Percentiles rank a stretch among this genome's conserved stretches.
Evolutionary conservation across 768 basidiomycete genomes (phyloP).

Genomic region (Boletus sp.): DNA sequence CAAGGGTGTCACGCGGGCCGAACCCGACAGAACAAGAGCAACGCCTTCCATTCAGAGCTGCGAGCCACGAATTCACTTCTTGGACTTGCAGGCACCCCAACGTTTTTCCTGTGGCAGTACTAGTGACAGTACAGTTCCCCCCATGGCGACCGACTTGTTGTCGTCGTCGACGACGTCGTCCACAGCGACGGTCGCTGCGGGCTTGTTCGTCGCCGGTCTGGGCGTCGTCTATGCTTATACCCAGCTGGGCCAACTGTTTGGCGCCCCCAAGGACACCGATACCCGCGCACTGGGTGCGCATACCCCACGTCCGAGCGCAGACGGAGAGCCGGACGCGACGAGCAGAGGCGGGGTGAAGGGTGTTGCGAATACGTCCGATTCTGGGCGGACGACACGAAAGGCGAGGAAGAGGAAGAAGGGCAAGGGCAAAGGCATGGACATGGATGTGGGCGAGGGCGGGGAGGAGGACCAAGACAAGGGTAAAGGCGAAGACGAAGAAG

Average conservation of each 20-base stretch:
- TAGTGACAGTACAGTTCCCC: conserved; percentile 21
- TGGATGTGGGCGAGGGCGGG: neutral
- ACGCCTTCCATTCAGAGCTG: too few relatives aligned
- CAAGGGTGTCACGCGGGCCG: neutral
- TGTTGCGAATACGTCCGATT: neutral
- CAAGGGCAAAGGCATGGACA: neutral
- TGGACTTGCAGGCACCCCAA: too few relatives aligned
- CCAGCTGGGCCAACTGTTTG: neutral
- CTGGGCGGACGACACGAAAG: neutral
- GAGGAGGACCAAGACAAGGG: too few relatives aligned
- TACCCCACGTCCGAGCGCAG: neutral
- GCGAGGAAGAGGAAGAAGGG: neutral
- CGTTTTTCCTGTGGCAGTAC: too few relatives aligned
- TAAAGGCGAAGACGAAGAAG: too few relatives aligned
- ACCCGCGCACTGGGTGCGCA: neutral
- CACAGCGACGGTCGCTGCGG: conserved; percentile 34
- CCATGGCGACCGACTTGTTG: conserved; percentile 43
- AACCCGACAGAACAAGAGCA: too few relatives aligned
- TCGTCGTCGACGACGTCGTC: conserved; percentile 31
- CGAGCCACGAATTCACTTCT: too few relatives aligned
- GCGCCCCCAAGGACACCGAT: neutral
- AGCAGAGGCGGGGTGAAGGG: neutral
- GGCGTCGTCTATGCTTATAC: conserved; percentile 20
- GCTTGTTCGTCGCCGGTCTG: conserved; percentile 17
- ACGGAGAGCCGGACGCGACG: neutral